A percentile compares a stretch with the other conserved stretches of the same genome.
Conservation (phyloP, 768 basidiomycete species). For the Coprinellus micaceus region DNA sequence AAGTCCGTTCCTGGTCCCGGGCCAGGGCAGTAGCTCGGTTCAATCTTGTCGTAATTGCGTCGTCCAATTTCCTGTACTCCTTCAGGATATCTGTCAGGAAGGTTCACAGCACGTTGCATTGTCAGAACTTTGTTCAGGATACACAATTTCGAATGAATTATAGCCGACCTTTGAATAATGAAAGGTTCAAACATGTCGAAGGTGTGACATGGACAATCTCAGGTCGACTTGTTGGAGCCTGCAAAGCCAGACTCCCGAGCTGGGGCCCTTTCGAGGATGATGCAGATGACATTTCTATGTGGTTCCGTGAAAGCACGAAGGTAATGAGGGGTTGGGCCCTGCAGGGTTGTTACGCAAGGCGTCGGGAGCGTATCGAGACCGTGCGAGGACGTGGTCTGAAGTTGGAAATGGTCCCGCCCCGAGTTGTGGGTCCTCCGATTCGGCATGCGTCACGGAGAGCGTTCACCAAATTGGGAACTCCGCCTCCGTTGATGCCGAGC, state of each 20-base stretch:
- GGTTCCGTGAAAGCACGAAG: too few relatives aligned
- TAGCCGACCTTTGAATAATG: conserved; percentile 68
- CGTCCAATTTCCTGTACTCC: conserved; percentile 80
- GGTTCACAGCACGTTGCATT: conserved; percentile 5
- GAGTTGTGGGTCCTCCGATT: too few relatives aligned
- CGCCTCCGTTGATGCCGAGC: too few relatives aligned
- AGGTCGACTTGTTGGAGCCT: conserved; percentile 55
- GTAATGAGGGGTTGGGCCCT: too few relatives aligned
- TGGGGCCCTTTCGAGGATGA: conserved; percentile 42
- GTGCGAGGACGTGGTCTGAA: too few relatives aligned
- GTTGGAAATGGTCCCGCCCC: too few relatives aligned
- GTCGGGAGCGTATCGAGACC: too few relatives aligned
- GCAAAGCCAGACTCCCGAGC: conserved; percentile 66
- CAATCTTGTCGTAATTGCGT: conserved; percentile 73
- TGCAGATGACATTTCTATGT: neutral
- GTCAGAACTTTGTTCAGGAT: neutral
- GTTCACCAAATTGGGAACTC: too few relatives aligned
- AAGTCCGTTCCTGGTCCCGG: conserved; percentile 62
- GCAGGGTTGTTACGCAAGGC: too few relatives aligned
- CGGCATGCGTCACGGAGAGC: too few relatives aligned
- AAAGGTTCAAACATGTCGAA: conserved; percentile 70
- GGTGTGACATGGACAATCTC: conserved; percentile 71
- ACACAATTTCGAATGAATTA: conserved; percentile 1
- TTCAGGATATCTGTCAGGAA: conserved; percentile 68
- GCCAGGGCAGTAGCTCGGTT: conserved; percentile 76